Base-by-base conservation (phyloP, 495 filamentous ascomycete genomes). In the Trichocladium uniseriatum region DNA sequence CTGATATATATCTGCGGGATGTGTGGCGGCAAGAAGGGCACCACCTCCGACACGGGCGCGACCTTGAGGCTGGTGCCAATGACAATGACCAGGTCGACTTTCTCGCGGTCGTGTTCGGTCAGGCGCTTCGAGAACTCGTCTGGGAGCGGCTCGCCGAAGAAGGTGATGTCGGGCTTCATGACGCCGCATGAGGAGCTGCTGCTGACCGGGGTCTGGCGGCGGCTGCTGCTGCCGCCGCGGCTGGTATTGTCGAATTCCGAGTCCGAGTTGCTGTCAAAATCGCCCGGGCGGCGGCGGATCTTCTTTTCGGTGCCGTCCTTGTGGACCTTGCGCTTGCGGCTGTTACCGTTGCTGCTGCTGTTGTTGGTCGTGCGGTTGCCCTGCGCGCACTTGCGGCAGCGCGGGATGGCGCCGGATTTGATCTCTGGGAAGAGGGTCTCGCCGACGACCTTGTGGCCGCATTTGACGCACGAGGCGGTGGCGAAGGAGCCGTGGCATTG, bases 131-230 rank as follows among this genome's bases (percentile, higher is more conserved):
- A 83, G 66, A 98, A 98, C 38, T 80, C 76, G 55, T 85, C 79
- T 0, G 90, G 89, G 3, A 98, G 80, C 52, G 79, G 71, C 67
- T 98, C 92, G 38, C 91, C 92, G 58, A 97, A 97, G 76, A 98
- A 97, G 4, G 86, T 95, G 58, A 98, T 97, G 65, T 96, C 92
- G 14, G 92, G 92, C 74, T 97, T 99, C 91, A 97, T 96, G 56
- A 99, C 81, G 14, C 94, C 92, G 5, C 49, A 50, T n/a, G 38
- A 34, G 10, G 31, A 32, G 31, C 31, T 11, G 2, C 36, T 20
- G 3, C 16, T 14, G 13, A n/a, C 16, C 6, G 35, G 14, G 16
- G 84, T 78, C 10, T 29, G 27, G 27, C 27, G 27, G 31, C 31
- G 31, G 31, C 31, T 3, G 31, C 42, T 78, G 73, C 24, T 8